phyloP scores from a whole-genome alignment of 164 flowering plant species.

The Magnolia sinica region DNA sequence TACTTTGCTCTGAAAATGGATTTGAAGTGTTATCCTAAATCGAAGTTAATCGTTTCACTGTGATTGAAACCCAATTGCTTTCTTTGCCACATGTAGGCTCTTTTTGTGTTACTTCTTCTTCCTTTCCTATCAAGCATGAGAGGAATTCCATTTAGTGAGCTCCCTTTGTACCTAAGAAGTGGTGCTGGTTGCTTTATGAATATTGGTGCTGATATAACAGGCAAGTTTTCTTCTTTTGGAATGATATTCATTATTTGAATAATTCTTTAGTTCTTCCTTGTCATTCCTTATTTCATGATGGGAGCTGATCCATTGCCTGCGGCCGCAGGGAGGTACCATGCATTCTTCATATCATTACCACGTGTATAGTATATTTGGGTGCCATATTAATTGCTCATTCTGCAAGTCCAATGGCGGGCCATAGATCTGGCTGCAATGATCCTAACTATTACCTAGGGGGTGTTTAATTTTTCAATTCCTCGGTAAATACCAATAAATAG shows the following conservation, averaged over 20 bases:
- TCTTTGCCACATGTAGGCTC: conserved; percentile 51
- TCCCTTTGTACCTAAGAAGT: conserved; percentile 63
- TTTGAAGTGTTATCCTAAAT: neutral
- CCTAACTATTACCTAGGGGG: too few relatives aligned
- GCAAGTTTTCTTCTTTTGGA: conserved; percentile 26
- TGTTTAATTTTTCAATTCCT: too few relatives aligned
- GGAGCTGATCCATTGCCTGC: neutral
- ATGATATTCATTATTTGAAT: neutral
- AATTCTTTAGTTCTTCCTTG: neutral
- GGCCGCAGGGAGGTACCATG: too few relatives aligned
- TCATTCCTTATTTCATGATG: too few relatives aligned
- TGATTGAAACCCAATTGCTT: conserved; percentile 1
- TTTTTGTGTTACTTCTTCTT: conserved; percentile 72
- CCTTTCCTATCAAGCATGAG: conserved; percentile 76
- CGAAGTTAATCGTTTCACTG: conserved; percentile 1
- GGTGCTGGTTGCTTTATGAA: conserved; percentile 85
- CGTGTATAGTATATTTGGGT: too few relatives aligned
- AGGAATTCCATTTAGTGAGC: conserved; percentile 71
- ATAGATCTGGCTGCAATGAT: too few relatives aligned
- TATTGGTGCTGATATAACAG: conserved; percentile 38
- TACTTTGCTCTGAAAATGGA: neutral
- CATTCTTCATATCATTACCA: too few relatives aligned
- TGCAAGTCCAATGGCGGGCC: too few relatives aligned
- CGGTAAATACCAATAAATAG: too few relatives aligned
- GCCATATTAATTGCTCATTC: too few relatives aligned